Conservation (phyloP, 345 rosid genomes). For the Sisymbrium irio region DNA sequence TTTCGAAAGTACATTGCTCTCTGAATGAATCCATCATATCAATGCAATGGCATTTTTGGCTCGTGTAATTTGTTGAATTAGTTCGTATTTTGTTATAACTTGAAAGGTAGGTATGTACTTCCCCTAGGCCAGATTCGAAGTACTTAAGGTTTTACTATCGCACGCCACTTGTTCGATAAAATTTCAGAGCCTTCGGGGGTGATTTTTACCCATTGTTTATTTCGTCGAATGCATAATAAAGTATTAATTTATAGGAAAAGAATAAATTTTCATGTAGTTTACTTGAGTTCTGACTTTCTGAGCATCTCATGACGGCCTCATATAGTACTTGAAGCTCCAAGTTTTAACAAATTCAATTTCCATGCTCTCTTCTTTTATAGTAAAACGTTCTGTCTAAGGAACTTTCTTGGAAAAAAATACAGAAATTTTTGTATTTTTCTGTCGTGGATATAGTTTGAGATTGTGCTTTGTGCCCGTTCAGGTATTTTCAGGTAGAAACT, state of each 20-base stretch:
- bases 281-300: not conserved
- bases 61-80: not conserved
- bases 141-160: not conserved
- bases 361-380: not conserved
- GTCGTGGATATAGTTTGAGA: slow-evolving; percentile 1
- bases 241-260: not conserved
- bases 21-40: not conserved
- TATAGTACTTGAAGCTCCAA: not conserved
- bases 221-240: not conserved
- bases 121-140: not conserved
- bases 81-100: not conserved
- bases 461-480: slow-evolving; percentile 27
- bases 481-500: slow-evolving; percentile 55
- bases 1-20: not conserved
- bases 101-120: not conserved
- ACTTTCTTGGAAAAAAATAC: not conserved
- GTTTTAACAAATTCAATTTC: not conserved
- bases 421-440: not conserved
- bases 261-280: not conserved
- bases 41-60: not conserved
- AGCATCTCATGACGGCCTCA: not conserved
- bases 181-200: slow-evolving; percentile 17
- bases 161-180: slow-evolving; percentile 44
- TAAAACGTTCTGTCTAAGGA: not conserved
- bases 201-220: not conserved